Conservation (phyloP, 345 rosid genomes). For the Eucalyptus marginata region DNA sequence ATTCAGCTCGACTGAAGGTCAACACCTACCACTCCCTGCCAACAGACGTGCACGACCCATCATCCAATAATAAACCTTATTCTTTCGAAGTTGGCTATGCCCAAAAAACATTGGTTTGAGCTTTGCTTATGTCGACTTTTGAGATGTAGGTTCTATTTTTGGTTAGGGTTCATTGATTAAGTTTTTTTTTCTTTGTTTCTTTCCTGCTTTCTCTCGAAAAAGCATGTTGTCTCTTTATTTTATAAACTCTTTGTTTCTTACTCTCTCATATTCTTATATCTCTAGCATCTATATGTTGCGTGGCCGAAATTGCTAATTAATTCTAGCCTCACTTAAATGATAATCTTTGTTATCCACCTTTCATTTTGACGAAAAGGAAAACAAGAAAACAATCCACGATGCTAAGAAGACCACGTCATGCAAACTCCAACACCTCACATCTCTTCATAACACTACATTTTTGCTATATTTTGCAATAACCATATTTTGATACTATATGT, state of each 20-base stretch:
- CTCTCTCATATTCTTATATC: neutral
- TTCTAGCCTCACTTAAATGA: neutral
- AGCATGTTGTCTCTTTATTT: neutral
- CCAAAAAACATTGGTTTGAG: neutral
- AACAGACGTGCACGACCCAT: neutral
- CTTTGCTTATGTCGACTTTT: neutral
- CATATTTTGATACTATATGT: neutral
- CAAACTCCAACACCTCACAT: neutral
- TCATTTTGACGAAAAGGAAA: neutral
- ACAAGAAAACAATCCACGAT: neutral
- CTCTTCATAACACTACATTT: neutral
- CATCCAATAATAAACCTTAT: neutral
- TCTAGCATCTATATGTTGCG: neutral
- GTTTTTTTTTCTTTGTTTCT: too few species aligned
- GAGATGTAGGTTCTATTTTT: accelerated
- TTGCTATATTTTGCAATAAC: neutral
- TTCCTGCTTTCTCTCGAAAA: neutral
- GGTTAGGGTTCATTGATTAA: neutral
- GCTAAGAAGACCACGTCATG: neutral
- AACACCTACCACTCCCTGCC: neutral
- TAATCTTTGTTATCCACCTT: neutral
- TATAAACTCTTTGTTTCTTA: neutral
- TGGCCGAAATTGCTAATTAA: neutral
- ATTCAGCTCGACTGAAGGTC: neutral
- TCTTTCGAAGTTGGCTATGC: neutral